phyloP scores from a whole-genome alignment of 2,329 filamentous ascomycete species.

The Aspergillus glaucus region DNA sequence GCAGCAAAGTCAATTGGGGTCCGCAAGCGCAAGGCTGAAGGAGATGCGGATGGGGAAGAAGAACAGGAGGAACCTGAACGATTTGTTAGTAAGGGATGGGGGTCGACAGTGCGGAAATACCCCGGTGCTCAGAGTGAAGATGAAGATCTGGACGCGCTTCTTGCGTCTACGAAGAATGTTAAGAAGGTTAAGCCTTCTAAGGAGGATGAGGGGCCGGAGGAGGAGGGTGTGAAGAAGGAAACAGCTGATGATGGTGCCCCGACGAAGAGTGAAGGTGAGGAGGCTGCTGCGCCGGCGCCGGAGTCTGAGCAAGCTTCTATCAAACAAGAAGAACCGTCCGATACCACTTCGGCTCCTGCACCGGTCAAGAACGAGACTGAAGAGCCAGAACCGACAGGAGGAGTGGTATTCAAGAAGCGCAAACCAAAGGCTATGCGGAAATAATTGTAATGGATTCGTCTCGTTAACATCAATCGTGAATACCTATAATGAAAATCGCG shows the following conservation, averaged over 20 bases:
- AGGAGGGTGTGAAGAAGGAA: conserved; percentile 1
- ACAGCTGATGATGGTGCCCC: conserved; percentile 2
- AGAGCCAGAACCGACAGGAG: conserved; percentile 15
- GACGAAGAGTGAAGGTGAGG: conserved; percentile 4
- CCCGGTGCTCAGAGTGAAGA: conserved; percentile 31
- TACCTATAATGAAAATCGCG: too few relatives aligned
- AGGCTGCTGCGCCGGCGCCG: not conserved
- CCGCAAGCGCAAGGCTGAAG: conserved; percentile 41
- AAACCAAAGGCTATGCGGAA: conserved; percentile 40
- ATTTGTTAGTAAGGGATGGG: conserved; percentile 38
- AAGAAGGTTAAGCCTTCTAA: conserved; percentile 27
- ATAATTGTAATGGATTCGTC: conserved; percentile 11
- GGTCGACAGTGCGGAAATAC: conserved; percentile 35
- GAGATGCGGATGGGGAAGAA: conserved; percentile 24
- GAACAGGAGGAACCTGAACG: conserved; percentile 27
- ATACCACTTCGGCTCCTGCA: conserved; percentile 2
- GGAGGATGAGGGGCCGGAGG: conserved; percentile 7
- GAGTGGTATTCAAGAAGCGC: conserved; percentile 45
- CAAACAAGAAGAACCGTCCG: conserved; percentile 23
- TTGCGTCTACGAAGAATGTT: conserved; percentile 35
- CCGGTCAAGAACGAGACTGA: conserved; percentile 12
- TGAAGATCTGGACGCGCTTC: conserved; percentile 38
- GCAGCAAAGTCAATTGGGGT: conserved; percentile 33
- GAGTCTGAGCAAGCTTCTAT: conserved; percentile 11
- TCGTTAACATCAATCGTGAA: too few relatives aligned